Conservation (phyloP, 2,329 filamentous ascomycete genomes). For the Penicillium sp. region DNA sequence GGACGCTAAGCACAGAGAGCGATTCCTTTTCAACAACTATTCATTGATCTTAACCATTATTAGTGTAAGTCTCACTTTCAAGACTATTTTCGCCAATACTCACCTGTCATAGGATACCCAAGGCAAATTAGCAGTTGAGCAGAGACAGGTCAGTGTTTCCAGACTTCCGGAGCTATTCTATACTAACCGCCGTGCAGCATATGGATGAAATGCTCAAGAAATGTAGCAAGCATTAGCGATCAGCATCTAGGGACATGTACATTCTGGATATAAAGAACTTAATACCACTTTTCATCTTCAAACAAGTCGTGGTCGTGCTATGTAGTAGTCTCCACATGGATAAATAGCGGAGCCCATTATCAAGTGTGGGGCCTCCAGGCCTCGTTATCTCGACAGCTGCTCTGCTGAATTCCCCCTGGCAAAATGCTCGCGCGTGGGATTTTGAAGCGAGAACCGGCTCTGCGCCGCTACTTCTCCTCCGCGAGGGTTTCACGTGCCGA, state of each 20-base stretch:
- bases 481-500: conserved; percentile 45
- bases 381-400: conserved; percentile 6
- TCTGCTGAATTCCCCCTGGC: conserved; percentile 8
- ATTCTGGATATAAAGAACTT: conserved; percentile 10
- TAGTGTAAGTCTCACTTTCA: conserved; percentile 46
- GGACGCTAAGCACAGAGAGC: conserved; percentile 73
- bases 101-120: conserved; percentile 38
- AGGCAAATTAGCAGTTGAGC: conserved; percentile 56
- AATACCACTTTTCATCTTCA: not conserved
- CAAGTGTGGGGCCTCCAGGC: conserved; percentile 4
- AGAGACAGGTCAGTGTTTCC: conserved; percentile 50
- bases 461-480: conserved; percentile 41
- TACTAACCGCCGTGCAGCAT: conserved; percentile 26
- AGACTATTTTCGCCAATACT: conserved; percentile 1
- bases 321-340: not conserved
- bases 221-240: conserved; percentile 28
- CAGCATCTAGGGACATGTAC: conserved; percentile 8
- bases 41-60: conserved; percentile 92
- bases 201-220: conserved; percentile 40
- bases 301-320: not conserved
- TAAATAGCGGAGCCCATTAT: conserved; percentile 7
- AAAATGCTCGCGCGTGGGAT: conserved; percentile 14
- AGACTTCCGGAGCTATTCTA: not conserved
- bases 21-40: conserved; percentile 95
- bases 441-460: conserved; percentile 3